Percentiles rank a stretch among this genome's conserved stretches.
Conservation (phyloP, 2,329 filamentous ascomycete genomes). For the Ascochyta koolunga region DNA sequence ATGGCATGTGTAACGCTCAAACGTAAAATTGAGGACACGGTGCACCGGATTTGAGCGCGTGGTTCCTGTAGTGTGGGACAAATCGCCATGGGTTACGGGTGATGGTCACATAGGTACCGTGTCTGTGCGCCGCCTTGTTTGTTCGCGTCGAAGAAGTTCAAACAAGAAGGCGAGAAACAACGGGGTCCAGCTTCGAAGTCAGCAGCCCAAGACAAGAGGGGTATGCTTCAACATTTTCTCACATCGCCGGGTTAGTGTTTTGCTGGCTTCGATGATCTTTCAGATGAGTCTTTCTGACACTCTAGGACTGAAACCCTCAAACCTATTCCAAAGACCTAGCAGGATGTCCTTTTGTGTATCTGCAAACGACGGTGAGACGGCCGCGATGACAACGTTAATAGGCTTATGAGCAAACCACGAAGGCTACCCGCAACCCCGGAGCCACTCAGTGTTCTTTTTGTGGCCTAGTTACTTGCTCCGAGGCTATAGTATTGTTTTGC, state of each 20-base stretch:
- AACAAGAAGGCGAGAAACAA: slow-evolving; percentile 15
- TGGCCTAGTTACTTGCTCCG: slow-evolving; percentile 17
- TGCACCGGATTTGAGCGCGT: too few relatives aligned
- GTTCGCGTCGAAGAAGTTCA: slow-evolving; percentile 11
- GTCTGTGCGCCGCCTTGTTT: not conserved
- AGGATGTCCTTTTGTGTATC: slow-evolving; percentile 2
- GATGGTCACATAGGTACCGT: too few relatives aligned
- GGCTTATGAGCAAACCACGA: slow-evolving; percentile 14
- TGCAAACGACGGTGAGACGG: slow-evolving; percentile 1
- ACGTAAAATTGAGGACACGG: too few relatives aligned
- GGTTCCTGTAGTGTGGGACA: too few relatives aligned
- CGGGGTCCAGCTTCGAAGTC: slow-evolving; percentile 14
- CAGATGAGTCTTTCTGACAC: slow-evolving; percentile 9
- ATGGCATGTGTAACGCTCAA: too few relatives aligned
- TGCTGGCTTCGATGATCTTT: slow-evolving; percentile 17
- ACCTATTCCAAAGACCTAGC: slow-evolving; percentile 9
- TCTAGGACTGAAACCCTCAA: slow-evolving; percentile 5
- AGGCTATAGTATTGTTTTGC: too few relatives aligned
- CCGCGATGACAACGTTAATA: slow-evolving; percentile 11
- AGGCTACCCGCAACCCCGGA: slow-evolving; percentile 13
- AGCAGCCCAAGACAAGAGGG: slow-evolving; percentile 10
- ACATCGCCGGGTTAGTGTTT: slow-evolving; percentile 10
- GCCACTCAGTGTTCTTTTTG: slow-evolving; percentile 15
- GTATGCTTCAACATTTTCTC: slow-evolving; percentile 11
- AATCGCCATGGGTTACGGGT: too few relatives aligned